These are phyloP conservation scores for Craterostigma plantagineum DNA, from an alignment of 257 asterid genomes.

Conservation along the genomic window DNA sequence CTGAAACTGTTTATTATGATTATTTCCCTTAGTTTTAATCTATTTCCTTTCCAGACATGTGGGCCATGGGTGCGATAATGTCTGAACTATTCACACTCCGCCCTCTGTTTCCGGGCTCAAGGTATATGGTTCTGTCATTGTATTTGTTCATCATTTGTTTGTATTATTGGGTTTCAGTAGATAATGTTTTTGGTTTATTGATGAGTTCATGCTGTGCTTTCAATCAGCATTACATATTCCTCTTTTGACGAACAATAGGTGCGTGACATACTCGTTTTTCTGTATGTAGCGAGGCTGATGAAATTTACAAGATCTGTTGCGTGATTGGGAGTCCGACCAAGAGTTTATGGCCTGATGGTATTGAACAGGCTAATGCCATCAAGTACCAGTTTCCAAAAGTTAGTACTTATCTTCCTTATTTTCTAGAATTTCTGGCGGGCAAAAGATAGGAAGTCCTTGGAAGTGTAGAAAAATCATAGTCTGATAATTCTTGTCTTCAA, in stretches of 20 bases:
- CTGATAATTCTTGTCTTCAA: too few relatives aligned
- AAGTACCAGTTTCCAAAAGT: constrained; percentile 79
- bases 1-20: not conserved
- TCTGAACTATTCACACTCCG: constrained; percentile 51
- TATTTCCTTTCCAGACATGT: constrained; percentile 31
- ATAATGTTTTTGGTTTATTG: not conserved
- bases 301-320: constrained; percentile 78
- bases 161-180: not conserved
- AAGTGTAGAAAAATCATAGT: too few relatives aligned
- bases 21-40: constrained; percentile 1
- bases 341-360: constrained; percentile 65
- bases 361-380: constrained; percentile 61
- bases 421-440: not conserved
- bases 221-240: not conserved
- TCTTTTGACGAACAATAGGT: constrained; percentile 1
- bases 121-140: constrained; percentile 14
- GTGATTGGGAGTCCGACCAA: constrained; percentile 67
- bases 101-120: constrained; percentile 54
- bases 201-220: not conserved
- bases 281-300: constrained; percentile 71
- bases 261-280: constrained; percentile 3
- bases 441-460: too few relatives aligned
- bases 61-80: constrained; percentile 85
- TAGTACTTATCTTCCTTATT: constrained; percentile 11
- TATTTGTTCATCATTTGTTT: not conserved